phyloP scores from a whole-genome alignment of 805 yeast species.

The Lachancea nothofagi region DNA sequence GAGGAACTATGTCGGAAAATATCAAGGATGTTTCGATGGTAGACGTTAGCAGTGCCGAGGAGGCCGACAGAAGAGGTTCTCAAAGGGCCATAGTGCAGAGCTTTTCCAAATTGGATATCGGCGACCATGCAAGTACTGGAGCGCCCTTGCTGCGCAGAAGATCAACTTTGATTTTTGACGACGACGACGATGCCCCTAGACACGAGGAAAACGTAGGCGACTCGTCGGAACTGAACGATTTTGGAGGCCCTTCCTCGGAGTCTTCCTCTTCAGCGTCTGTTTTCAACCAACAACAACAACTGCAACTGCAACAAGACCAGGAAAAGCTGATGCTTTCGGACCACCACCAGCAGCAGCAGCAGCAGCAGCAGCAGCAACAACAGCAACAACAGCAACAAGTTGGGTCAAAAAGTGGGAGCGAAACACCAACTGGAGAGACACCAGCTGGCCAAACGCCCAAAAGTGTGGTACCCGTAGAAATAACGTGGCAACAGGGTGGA shows the following conservation, averaged over 20 bases:
- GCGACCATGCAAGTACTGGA: conserved; percentile 23
- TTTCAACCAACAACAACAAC: conserved; percentile 4
- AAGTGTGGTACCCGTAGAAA: conserved; percentile 50
- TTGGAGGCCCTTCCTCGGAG: conserved; percentile 2
- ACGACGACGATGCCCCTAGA: conserved; percentile 39
- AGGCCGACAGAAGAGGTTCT: conserved; percentile 9
- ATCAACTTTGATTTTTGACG: conserved; percentile 66
- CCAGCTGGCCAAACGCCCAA: not conserved
- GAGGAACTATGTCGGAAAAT: conserved; percentile 16
- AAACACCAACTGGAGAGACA: not conserved
- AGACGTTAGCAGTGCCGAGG: conserved; percentile 24
- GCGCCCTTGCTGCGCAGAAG: conserved; percentile 45
- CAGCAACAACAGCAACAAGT: conserved; percentile 1
- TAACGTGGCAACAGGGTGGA: conserved; percentile 96
- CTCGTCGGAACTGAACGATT: conserved; percentile 3
- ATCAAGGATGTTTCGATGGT: conserved; percentile 27
- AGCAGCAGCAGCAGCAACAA: conserved; percentile 4
- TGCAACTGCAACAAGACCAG: not conserved
- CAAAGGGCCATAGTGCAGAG: conserved; percentile 24
- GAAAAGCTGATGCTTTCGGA: conserved; percentile 6
- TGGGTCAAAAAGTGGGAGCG: conserved; percentile 1
- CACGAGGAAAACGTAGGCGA: conserved; percentile 18
- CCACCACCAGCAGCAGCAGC: not conserved
- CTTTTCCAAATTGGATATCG: conserved; percentile 34
- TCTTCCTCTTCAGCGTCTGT: conserved; percentile 8